Evolutionary conservation across 495 filamentous ascomycete species (phyloP).

Genomic region (Daldinia decipiens): DNA sequence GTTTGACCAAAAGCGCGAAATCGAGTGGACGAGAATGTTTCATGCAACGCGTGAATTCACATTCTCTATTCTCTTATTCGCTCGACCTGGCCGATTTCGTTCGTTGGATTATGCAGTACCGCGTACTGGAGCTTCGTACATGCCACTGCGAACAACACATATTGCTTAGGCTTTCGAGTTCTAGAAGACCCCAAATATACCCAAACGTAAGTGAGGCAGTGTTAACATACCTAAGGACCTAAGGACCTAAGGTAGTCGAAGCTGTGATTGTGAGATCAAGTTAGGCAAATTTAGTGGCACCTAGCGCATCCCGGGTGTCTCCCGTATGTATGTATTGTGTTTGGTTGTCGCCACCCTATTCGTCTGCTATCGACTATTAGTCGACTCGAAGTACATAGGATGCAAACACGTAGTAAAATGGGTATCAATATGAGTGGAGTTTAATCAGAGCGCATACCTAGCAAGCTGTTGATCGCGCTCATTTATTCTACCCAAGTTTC

Average conservation of each 20-base stretch:
- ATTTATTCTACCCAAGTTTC: neutral
- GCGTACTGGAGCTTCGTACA: constrained; percentile 10
- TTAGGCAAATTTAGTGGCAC: constrained; percentile 2
- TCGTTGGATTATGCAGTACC: constrained; percentile 32
- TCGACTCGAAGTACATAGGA: constrained; percentile 3
- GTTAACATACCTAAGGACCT: neutral
- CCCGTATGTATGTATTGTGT: constrained; percentile 1
- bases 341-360: constrained; percentile 1
- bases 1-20: constrained; percentile 43
- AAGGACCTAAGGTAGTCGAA: constrained; percentile 2
- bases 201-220: constrained; percentile 3
- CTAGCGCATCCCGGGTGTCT: constrained; percentile 5
- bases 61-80: constrained; percentile 33
- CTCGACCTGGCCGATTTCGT: constrained; percentile 12
- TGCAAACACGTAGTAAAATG: constrained; percentile 4
- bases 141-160: constrained; percentile 25
- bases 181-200: constrained; percentile 20
- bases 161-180: constrained; percentile 29
- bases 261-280: neutral
- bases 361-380: constrained; percentile 6
- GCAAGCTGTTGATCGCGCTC: constrained; percentile 7
- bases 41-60: constrained; percentile 41
- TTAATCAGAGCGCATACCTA: constrained; percentile 1
- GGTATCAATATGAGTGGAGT: constrained; percentile 16
- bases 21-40: constrained; percentile 41